phyloP scores from a whole-genome alignment of 176 grass and related monocot genomes.

The Zoysia pacifica region DNA sequence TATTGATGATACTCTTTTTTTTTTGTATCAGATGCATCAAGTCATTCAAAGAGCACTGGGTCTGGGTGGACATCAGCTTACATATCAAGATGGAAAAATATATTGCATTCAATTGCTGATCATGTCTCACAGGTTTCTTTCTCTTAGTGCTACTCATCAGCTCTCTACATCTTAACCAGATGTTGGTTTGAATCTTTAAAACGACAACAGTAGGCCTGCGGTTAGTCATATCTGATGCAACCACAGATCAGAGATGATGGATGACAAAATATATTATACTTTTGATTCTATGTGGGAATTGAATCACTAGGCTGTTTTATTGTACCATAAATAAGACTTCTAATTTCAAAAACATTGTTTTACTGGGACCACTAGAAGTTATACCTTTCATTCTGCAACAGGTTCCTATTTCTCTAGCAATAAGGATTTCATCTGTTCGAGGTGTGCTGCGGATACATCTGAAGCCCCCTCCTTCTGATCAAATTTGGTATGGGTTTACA shows the following conservation, averaged over 20 bases:
- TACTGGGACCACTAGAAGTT: not conserved
- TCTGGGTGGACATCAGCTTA: constrained; percentile 79
- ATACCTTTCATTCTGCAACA: constrained; percentile 38
- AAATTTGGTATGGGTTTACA: constrained; percentile 90
- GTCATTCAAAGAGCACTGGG: constrained; percentile 60
- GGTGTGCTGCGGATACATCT: constrained; percentile 77
- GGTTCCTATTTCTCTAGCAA: constrained; percentile 85
- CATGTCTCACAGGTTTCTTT: constrained; percentile 91
- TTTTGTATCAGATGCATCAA: constrained; percentile 66
- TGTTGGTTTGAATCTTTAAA: not conserved
- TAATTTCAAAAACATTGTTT: not conserved
- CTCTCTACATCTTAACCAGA: not conserved
- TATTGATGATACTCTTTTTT: constrained; percentile 15
- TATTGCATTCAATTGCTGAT: constrained; percentile 87
- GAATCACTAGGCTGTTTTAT: not conserved
- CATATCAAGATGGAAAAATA: constrained; percentile 77
- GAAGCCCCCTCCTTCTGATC: constrained; percentile 91
- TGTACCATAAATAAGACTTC: not conserved
- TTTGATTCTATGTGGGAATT: not conserved
- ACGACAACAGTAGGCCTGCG: not conserved
- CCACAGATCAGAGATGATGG: not conserved
- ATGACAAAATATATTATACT: no score
- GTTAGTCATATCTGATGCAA: constrained; percentile 20
- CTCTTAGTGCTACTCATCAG: not conserved
- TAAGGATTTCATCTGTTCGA: constrained; percentile 66